phyloP scores from a whole-genome alignment of 129 eudicot genomes.

The Ambrosia artemisiifolia region DNA sequence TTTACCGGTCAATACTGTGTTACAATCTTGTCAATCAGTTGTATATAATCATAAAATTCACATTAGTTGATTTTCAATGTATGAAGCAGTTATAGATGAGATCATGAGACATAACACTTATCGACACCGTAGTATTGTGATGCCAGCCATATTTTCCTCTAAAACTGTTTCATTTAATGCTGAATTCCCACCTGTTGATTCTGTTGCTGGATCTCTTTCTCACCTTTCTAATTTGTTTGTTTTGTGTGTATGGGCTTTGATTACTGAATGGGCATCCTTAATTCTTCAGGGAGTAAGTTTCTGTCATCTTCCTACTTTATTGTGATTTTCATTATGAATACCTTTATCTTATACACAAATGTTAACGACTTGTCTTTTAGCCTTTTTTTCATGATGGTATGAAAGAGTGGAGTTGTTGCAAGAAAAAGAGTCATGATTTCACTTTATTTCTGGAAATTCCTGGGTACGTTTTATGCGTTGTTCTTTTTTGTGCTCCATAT shows the following conservation, averaged over 20 bases:
- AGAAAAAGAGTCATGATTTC: conserved; percentile 93
- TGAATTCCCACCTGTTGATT: not conserved
- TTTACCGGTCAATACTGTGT: not conserved
- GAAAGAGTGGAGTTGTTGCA: conserved; percentile 99
- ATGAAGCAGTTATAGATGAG: not conserved
- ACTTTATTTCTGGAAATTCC: conserved; percentile 88
- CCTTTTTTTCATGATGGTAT: conserved; percentile 97
- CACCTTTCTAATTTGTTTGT: conserved; percentile 33
- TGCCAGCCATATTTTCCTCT: not conserved
- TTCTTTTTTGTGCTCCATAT: not conserved
- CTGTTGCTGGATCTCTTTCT: conserved; percentile 1
- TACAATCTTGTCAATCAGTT: not conserved
- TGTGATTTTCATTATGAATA: not conserved
- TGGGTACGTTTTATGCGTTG: conserved; percentile 51
- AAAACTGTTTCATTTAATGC: conserved; percentile 4
- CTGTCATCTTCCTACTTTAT: not conserved
- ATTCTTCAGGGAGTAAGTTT: conserved; percentile 74
- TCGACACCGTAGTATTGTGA: not conserved
- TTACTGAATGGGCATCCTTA: conserved; percentile 18
- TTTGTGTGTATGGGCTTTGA: conserved; percentile 34
- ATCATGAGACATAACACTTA: not conserved
- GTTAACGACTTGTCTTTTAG: conserved; percentile 36
- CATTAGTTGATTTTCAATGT: not conserved
- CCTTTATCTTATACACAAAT: conserved; percentile 6
- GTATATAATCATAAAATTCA: not conserved